Conservation (phyloP, 31 red algal species). For the Porphyra umbilicalis region DNA sequence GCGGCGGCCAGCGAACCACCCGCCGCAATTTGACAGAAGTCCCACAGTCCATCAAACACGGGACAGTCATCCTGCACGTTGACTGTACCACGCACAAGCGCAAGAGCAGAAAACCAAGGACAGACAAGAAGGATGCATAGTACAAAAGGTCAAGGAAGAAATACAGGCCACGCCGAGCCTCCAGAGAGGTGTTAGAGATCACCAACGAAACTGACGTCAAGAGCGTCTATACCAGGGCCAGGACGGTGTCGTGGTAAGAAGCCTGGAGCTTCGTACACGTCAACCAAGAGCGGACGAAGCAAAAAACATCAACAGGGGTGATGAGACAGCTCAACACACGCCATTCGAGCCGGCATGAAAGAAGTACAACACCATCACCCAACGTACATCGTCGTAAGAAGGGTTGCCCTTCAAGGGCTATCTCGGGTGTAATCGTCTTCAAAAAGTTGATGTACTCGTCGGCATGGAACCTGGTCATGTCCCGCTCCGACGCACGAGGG, state of each 20-base stretch:
- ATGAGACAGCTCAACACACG: background rate
- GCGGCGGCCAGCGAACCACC: slow-evolving; percentile 88
- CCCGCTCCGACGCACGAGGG: slow-evolving; percentile 72
- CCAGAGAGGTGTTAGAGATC: background rate
- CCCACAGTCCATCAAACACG: slow-evolving; percentile 78
- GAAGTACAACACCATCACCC: background rate
- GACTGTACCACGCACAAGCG: background rate
- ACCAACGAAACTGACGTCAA: no score
- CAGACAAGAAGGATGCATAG: background rate
- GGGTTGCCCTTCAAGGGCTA: slow-evolving; percentile 33
- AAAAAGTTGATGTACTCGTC: slow-evolving; percentile 96
- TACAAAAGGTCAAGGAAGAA: no score
- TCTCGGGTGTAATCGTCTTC: slow-evolving; percentile 68
- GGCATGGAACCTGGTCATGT: slow-evolving; percentile 89
- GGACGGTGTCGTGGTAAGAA: no score
- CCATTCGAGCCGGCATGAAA: no score
- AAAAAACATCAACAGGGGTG: background rate
- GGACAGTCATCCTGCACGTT: slow-evolving; percentile 84
- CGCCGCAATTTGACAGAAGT: slow-evolving; percentile 74
- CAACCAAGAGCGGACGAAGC: background rate
- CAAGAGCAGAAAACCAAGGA: background rate
- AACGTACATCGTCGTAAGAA: slow-evolving; percentile 43
- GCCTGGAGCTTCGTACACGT: no score
- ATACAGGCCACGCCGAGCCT: no score
- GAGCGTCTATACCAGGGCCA: no score